phyloP scores from a whole-genome alignment of 352 stramenopile species.

The Hyaloperonospora brassicae region DNA sequence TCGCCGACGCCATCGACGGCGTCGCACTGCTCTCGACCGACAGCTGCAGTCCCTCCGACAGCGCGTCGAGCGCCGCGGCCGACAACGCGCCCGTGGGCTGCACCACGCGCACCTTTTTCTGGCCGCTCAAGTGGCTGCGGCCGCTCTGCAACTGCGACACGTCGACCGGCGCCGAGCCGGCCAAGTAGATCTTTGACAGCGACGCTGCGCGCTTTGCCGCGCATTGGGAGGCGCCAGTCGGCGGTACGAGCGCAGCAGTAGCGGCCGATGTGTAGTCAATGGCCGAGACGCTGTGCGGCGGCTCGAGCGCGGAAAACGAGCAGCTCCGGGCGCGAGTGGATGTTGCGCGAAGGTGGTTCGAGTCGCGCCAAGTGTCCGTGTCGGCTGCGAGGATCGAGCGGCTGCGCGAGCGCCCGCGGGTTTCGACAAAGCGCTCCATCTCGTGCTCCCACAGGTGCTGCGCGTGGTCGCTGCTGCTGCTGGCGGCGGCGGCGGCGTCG shows the following conservation, averaged over 20 bases:
- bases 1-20: slow-evolving; percentile 1
- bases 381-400: slow-evolving; percentile 71
- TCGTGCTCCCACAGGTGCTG: slow-evolving; percentile 66
- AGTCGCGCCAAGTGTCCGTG: slow-evolving; percentile 21
- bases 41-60: slow-evolving; percentile 68
- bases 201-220: slow-evolving; percentile 55
- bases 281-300: slow-evolving; percentile 5
- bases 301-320: slow-evolving; percentile 52
- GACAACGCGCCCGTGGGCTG: slow-evolving; percentile 69
- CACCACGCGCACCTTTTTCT: slow-evolving; percentile 67
- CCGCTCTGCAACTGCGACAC: slow-evolving; percentile 68
- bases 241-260: slow-evolving; percentile 1
- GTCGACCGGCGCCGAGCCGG: slow-evolving; percentile 71
- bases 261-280: not conserved
- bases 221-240: slow-evolving; percentile 22
- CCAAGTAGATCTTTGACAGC: slow-evolving; percentile 80
- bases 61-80: slow-evolving; percentile 63
- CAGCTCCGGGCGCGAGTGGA: slow-evolving; percentile 23
- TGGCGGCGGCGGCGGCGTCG: too few species aligned
- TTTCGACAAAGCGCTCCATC: slow-evolving; percentile 73
- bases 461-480: slow-evolving; percentile 26
- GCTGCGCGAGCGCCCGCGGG: slow-evolving; percentile 64
- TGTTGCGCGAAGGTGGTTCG: slow-evolving; percentile 5
- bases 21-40: slow-evolving; percentile 55
- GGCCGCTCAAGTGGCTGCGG: slow-evolving; percentile 49